Conservation (phyloP, 2,329 filamentous ascomycete species). For the Penicillium fuscoglaucum region DNA sequence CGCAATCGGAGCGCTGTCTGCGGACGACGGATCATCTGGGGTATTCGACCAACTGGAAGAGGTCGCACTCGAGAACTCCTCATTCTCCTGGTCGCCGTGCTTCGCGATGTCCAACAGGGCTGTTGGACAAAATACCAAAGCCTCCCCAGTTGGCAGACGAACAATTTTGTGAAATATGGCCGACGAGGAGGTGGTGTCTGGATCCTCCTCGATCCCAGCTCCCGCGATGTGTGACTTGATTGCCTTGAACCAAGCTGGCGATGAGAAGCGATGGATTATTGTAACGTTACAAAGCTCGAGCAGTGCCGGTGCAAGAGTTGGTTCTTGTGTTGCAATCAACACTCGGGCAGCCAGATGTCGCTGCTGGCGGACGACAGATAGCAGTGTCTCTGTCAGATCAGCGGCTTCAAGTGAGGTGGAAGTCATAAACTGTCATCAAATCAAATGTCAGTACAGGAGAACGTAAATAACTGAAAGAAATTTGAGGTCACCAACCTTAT, state of each 20-base stretch:
- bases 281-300: slow-evolving; percentile 6
- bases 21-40: not conserved
- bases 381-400: slow-evolving; percentile 3
- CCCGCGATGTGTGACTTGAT: slow-evolving; percentile 5
- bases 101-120: not conserved
- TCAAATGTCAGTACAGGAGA: not conserved
- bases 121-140: slow-evolving; percentile 4
- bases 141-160: slow-evolving; percentile 2
- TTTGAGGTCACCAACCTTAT: slow-evolving; percentile 55
- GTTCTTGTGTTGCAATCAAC: slow-evolving; percentile 7
- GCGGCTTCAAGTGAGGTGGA: not conserved
- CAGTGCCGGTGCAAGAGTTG: slow-evolving; percentile 2
- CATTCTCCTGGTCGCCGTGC: not conserved
- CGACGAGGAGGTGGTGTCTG: not conserved
- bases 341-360: slow-evolving; percentile 3
- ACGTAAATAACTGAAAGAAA: too few relatives aligned
- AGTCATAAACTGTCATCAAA: not conserved
- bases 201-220: not conserved
- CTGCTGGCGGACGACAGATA: slow-evolving; percentile 6
- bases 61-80: not conserved
- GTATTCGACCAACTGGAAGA: not conserved
- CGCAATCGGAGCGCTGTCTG: not conserved
- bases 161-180: slow-evolving; percentile 1
- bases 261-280: slow-evolving; percentile 3
- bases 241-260: slow-evolving; percentile 5